Evolutionary conservation across 2,329 filamentous ascomycete genomes (phyloP).

Genomic region (Rhinocladiella mackenziei): DNA sequence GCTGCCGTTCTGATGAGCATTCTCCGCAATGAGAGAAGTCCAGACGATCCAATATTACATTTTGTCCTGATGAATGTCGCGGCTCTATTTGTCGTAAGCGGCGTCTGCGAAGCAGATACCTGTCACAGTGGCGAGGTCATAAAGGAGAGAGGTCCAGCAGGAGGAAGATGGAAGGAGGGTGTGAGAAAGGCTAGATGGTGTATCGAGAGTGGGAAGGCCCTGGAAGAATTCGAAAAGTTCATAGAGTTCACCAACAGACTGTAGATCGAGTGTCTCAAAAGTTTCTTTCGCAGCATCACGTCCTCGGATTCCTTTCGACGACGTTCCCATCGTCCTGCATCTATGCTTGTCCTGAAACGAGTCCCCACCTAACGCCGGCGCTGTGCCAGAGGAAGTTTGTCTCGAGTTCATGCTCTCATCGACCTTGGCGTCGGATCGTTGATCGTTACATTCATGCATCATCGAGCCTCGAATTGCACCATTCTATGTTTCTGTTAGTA

Average conservation of each 20-base stretch:
- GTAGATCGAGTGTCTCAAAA: constrained; percentile 1
- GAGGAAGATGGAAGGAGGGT: constrained; percentile 91
- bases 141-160: constrained; percentile 76
- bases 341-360: too few species aligned
- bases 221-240: constrained; percentile 76
- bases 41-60: constrained; percentile 79
- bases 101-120: constrained; percentile 76
- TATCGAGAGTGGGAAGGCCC: constrained; percentile 79
- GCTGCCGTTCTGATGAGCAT: constrained; percentile 77
- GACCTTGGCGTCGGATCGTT: neutral
- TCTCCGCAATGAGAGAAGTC: constrained; percentile 65
- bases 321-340: too few species aligned
- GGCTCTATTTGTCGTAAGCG: constrained; percentile 77
- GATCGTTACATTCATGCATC: constrained; percentile 29
- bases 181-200: constrained; percentile 83
- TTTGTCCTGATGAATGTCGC: constrained; percentile 95
- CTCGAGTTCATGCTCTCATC: neutral
- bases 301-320: neutral
- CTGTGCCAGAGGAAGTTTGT: too few species aligned
- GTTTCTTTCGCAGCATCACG: neutral
- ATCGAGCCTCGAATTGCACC: constrained; percentile 97
- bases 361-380: too few species aligned
- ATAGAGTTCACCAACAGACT: constrained; percentile 69
- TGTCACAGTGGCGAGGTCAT: constrained; percentile 81
- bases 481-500: constrained; percentile 57